These are phyloP conservation scores for Scheffersomyces illinoinensis DNA, from an alignment of 1,139 yeast genomes.

Conservation along the genomic window DNA sequence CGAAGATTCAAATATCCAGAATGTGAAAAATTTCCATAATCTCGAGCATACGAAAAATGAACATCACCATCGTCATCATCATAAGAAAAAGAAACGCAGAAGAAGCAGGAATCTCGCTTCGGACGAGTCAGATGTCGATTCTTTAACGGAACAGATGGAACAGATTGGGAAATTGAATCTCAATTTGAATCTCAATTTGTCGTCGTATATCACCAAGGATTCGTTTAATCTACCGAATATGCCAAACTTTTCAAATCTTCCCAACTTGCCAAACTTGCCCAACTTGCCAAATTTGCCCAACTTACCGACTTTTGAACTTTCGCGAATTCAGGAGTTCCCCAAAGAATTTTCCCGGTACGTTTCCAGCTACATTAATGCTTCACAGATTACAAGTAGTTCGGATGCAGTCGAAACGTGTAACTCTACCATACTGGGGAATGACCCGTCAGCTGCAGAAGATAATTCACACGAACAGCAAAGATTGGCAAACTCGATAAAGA, in stretches of 20 bases:
- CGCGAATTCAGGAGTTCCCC: conserved; percentile 26
- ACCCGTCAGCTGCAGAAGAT: conserved; percentile 2
- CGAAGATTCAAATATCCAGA: background rate
- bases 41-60: background rate
- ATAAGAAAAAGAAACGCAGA: background rate
- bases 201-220: conserved; percentile 15
- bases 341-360: conserved; percentile 33
- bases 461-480: conserved; percentile 10
- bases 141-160: conserved; percentile 45
- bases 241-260: conserved; percentile 11
- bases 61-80: background rate
- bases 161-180: conserved; percentile 43
- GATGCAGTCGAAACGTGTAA: conserved; percentile 4
- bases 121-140: conserved; percentile 28
- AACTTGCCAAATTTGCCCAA: conserved; percentile 21
- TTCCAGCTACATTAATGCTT: conserved; percentile 22
- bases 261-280: conserved; percentile 14
- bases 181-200: conserved; percentile 15
- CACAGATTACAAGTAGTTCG: conserved; percentile 5
- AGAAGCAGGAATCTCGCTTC: background rate
- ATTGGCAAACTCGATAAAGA: conserved; percentile 31
- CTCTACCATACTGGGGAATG: background rate
- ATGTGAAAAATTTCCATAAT: background rate
- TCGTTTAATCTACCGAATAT: conserved; percentile 7
- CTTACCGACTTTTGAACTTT: conserved; percentile 21